Evolutionary conservation across 225 moss, liverwort and hornwort species (phyloP).

Genomic region (Bryoerythrophyllum caledonicum): DNA sequence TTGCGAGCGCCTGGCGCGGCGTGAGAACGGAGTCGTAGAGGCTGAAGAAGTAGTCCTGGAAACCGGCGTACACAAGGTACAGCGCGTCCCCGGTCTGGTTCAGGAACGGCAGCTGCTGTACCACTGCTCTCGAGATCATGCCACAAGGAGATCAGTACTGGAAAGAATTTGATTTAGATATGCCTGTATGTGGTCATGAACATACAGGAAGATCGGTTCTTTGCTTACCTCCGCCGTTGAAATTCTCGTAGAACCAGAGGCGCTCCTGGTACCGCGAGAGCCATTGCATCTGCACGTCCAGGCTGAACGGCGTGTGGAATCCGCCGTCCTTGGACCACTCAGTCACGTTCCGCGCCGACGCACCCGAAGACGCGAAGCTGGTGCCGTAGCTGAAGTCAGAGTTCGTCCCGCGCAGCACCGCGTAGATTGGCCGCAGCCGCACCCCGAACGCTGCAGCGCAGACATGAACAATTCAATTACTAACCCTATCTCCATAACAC

Average conservation of each 20-base stretch:
- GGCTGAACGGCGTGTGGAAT: slow-evolving; percentile 47
- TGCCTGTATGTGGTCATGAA: neutral
- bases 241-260: slow-evolving; percentile 39
- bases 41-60: slow-evolving; percentile 51
- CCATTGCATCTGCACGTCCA: slow-evolving; percentile 57
- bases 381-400: slow-evolving; percentile 38
- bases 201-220: too few species aligned
- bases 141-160: neutral
- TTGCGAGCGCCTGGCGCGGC: slow-evolving; percentile 27
- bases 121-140: slow-evolving; percentile 1
- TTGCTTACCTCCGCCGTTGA: slow-evolving; percentile 33
- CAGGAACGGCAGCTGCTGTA: slow-evolving; percentile 34
- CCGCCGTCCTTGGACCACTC: slow-evolving; percentile 18
- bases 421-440: slow-evolving; percentile 44
- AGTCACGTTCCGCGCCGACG: slow-evolving; percentile 35
- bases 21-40: slow-evolving; percentile 37
- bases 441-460: slow-evolving; percentile 39
- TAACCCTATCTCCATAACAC: neutral
- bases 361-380: slow-evolving; percentile 50
- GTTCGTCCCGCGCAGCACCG: slow-evolving; percentile 43
- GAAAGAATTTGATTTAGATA: neutral
- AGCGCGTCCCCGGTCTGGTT: slow-evolving; percentile 28
- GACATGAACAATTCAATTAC: neutral
- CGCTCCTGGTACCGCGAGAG: slow-evolving; percentile 43
- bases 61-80: slow-evolving; percentile 45